phyloP scores from a whole-genome alignment of 352 stramenopile genomes.

The Globisporangium mamillatum region DNA sequence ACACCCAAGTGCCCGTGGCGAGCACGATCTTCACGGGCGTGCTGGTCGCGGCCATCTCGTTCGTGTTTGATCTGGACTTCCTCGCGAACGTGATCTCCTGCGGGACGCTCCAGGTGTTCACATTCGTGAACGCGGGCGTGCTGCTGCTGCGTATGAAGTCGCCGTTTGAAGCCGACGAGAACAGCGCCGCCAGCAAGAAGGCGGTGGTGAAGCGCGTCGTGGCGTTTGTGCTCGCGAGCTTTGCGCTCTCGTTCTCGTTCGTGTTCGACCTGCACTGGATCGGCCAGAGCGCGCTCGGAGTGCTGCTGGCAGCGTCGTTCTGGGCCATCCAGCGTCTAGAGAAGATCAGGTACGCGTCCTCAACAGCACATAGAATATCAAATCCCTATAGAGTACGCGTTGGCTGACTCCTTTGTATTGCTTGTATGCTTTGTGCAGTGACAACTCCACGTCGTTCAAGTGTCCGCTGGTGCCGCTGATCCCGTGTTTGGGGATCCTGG shows the following conservation, averaged over 20 bases:
- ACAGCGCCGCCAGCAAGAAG: conserved; percentile 19
- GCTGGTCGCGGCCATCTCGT: conserved; percentile 74
- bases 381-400: not conserved
- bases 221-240: conserved; percentile 54
- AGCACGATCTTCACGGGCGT: conserved; percentile 90
- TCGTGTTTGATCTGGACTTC: conserved; percentile 89
- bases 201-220: conserved; percentile 51
- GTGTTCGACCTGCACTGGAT: conserved; percentile 60
- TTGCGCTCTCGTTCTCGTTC: conserved; percentile 65
- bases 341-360: conserved; percentile 42
- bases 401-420: not conserved
- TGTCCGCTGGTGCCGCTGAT: conserved; percentile 61
- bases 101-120: conserved; percentile 90
- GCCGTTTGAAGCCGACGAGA: conserved; percentile 13
- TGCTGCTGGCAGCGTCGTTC: conserved; percentile 42
- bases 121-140: conserved; percentile 92
- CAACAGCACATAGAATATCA: not conserved
- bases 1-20: conserved; percentile 62
- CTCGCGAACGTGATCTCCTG: conserved; percentile 92
- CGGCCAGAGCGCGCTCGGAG: conserved; percentile 33
- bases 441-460: conserved; percentile 43
- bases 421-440: conserved; percentile 9
- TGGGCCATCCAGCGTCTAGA: conserved; percentile 52
- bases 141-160: conserved; percentile 74
- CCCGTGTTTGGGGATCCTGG: conserved; percentile 54